These are phyloP conservation scores for Aspergillus ellipticus DNA, from an alignment of 495 filamentous ascomycete genomes.

Conservation along the genomic window DNA sequence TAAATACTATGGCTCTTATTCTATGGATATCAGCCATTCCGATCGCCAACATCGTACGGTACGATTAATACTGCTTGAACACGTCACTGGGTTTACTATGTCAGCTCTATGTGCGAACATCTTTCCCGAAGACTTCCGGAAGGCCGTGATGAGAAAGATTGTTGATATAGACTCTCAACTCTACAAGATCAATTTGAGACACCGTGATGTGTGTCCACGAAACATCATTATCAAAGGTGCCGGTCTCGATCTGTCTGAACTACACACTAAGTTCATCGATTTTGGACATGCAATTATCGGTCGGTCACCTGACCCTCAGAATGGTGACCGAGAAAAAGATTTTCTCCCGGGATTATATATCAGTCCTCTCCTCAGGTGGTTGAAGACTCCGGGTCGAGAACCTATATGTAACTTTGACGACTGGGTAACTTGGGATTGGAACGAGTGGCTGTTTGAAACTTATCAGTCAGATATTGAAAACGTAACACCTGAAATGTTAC, in stretches of 20 bases:
- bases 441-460: neutral
- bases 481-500: neutral
- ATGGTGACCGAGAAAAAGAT: neutral
- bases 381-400: neutral
- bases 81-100: neutral
- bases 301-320: neutral
- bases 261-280: neutral
- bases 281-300: neutral
- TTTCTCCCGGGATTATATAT: slow-evolving; percentile 2
- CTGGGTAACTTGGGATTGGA: slow-evolving; percentile 1
- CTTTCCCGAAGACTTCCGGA: neutral
- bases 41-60: neutral
- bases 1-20: slow-evolving; percentile 1
- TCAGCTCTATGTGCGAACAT: neutral
- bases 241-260: neutral
- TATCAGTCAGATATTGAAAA: neutral
- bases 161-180: neutral
- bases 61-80: neutral
- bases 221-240: neutral
- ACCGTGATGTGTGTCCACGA: neutral
- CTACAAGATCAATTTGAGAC: neutral
- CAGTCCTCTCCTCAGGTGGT: slow-evolving; percentile 1
- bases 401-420: neutral
- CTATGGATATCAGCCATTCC: neutral
- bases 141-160: neutral